Percentiles rank a stretch among this genome's conserved stretches.
Conservation (phyloP, 2,329 filamentous ascomycete genomes). For the Plectosphaerella plurivora region DNA sequence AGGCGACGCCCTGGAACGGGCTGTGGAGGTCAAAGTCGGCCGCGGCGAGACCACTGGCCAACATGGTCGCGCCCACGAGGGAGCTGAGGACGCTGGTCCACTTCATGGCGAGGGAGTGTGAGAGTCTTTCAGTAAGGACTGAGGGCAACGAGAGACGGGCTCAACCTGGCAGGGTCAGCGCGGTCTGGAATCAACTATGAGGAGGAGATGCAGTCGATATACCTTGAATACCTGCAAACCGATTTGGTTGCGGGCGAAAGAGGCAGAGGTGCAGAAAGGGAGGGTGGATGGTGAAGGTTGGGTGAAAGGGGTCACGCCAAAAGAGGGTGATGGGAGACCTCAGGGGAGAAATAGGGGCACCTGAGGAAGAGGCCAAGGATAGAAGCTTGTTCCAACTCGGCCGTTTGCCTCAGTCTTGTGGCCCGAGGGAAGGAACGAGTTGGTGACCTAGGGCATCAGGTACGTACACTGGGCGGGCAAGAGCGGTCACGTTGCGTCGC, state of each 20-base stretch:
- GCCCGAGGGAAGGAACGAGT: too few species aligned
- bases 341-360: not conserved
- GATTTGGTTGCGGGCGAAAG: not conserved
- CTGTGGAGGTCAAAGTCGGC: slow-evolving; percentile 22
- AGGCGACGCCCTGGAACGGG: slow-evolving; percentile 31
- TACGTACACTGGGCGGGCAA: too few species aligned
- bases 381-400: too few species aligned
- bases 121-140: slow-evolving; percentile 5
- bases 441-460: too few species aligned
- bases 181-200: not conserved
- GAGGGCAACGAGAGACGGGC: not conserved
- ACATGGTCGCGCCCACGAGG: slow-evolving; percentile 3
- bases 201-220: not conserved
- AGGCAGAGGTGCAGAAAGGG: not conserved
- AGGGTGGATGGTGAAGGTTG: not conserved
- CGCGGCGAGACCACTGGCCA: slow-evolving; percentile 1
- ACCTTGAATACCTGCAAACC: not conserved
- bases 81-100: slow-evolving; percentile 1
- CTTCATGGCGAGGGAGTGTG: slow-evolving; percentile 7
- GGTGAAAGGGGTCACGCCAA: too few species aligned
- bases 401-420: too few species aligned
- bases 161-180: too few species aligned
- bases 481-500: too few species aligned
- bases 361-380: not conserved
- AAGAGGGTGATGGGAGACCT: not conserved